A percentile compares a stretch with the other conserved stretches of the same genome.
Conservation (phyloP, 78 protist species). For the Emiliania huxleyi region DNA sequence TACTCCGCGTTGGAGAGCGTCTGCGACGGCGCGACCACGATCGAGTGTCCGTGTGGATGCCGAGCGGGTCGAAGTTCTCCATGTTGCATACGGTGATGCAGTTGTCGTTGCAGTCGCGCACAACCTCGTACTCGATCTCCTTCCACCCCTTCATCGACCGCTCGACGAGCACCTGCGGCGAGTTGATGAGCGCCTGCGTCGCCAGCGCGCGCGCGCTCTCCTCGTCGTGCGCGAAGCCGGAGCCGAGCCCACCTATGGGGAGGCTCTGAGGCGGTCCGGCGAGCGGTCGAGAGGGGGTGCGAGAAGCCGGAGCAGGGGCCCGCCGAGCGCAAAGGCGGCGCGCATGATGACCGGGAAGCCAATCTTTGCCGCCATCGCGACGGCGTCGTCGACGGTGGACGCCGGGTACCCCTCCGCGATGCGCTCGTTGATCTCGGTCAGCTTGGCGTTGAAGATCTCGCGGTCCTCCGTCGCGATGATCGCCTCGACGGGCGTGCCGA, state of each 20-base stretch:
- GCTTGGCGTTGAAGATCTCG: constrained; percentile 79
- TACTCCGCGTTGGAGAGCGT: constrained; percentile 19
- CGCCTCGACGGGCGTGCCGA: constrained; percentile 63
- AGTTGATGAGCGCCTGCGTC: constrained; percentile 61
- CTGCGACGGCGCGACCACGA: constrained; percentile 97
- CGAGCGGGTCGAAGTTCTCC: constrained; percentile 98
- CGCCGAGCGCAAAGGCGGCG: constrained; percentile 95
- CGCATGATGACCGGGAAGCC: constrained; percentile 88
- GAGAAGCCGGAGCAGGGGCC: constrained; percentile 92
- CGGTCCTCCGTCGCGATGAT: constrained; percentile 94
- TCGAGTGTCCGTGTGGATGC: constrained; percentile 99
- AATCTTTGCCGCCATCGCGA: constrained; percentile 61
- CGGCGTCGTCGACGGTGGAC: constrained; percentile 78
- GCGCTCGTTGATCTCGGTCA: constrained; percentile 76
- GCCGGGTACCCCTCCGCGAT: constrained; percentile 82
- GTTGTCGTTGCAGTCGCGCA: constrained; percentile 93
- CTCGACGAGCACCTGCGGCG: constrained; percentile 87
- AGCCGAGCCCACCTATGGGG: too few relatives aligned
- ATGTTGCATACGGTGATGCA: constrained; percentile 98
- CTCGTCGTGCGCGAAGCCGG: constrained; percentile 85
- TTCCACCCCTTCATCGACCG: constrained; percentile 94
- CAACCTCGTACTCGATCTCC: constrained; percentile 96
- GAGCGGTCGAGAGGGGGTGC: constrained; percentile 65
- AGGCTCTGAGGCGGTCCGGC: too few relatives aligned
- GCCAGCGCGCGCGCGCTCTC: constrained; percentile 64